Evolutionary conservation across 2,329 filamentous ascomycete species (phyloP).

Genomic region (Zopfia rhizophila): DNA sequence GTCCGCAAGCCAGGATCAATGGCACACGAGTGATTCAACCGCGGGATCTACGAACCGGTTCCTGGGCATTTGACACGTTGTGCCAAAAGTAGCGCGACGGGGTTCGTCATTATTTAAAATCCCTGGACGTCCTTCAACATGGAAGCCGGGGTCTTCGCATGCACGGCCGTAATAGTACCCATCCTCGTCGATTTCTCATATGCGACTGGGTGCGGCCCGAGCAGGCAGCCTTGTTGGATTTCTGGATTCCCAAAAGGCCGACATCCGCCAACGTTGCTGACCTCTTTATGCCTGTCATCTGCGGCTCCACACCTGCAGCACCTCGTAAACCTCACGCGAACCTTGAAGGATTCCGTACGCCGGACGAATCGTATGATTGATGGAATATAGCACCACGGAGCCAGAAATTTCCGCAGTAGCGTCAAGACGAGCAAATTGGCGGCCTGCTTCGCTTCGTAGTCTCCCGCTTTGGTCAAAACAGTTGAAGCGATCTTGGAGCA

Average conservation of each 20-base stretch:
- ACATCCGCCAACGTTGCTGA: conserved; percentile 12
- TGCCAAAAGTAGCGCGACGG: conserved; percentile 44
- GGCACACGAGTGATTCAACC: conserved; percentile 42
- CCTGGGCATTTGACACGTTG: conserved; percentile 41
- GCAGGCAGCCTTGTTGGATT: conserved; percentile 37
- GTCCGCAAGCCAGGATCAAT: conserved; percentile 25
- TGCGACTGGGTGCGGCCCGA: conserved; percentile 50
- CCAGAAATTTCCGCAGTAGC: conserved; percentile 40
- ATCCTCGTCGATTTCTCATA: conserved; percentile 40
- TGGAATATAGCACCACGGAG: conserved; percentile 31
- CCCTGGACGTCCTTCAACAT: conserved; percentile 21
- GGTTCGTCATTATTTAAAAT: conserved; percentile 31
- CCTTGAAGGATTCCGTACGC: conserved; percentile 24
- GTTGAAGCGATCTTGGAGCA: too few relatives aligned
- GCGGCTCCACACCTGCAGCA: conserved; percentile 5
- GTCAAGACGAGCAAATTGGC: background rate
- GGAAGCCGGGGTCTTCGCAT: conserved; percentile 23
- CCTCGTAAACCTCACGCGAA: conserved; percentile 28
- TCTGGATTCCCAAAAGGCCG: conserved; percentile 15
- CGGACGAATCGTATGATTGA: conserved; percentile 8
- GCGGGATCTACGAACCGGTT: conserved; percentile 53
- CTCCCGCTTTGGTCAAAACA: too few relatives aligned
- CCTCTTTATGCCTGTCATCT: conserved; percentile 19
- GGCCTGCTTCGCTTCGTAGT: too few relatives aligned
- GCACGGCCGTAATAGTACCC: conserved; percentile 22